Conservation (phyloP, 1,284 basidiomycete genomes). For the Retiboletus flavoniger region DNA sequence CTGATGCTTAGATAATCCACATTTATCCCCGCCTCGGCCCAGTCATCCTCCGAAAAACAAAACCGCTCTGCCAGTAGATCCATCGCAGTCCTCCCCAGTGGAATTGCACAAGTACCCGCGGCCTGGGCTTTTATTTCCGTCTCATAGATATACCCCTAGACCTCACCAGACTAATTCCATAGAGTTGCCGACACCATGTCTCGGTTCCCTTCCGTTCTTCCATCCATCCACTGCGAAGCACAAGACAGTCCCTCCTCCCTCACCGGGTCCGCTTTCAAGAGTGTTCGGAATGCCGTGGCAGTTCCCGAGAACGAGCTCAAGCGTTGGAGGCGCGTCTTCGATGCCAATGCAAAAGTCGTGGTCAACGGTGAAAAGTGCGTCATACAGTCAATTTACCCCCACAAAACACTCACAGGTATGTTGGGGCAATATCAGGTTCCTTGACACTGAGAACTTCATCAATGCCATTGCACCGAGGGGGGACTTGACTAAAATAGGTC, state of each 20-base stretch:
- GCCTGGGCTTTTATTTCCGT: slow-evolving; percentile 20
- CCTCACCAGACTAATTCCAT: slow-evolving; percentile 28
- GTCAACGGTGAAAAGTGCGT: slow-evolving; percentile 76
- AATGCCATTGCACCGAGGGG: slow-evolving; percentile 87
- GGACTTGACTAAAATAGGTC: slow-evolving; percentile 81
- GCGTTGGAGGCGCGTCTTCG: slow-evolving; percentile 85
- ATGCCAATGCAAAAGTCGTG: slow-evolving; percentile 71
- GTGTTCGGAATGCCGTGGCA: slow-evolving; percentile 65
- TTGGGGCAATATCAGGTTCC: slow-evolving; percentile 50
- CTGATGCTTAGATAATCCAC: slow-evolving; percentile 29
- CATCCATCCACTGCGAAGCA: slow-evolving; percentile 55
- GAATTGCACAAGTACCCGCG: slow-evolving; percentile 20
- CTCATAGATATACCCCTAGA: slow-evolving; percentile 34
- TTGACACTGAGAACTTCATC: slow-evolving; percentile 84
- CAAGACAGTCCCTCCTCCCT: slow-evolving; percentile 37
- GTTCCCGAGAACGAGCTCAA: slow-evolving; percentile 80
- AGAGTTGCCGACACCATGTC: slow-evolving; percentile 30
- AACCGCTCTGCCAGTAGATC: slow-evolving; percentile 10
- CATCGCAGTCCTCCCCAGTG: slow-evolving; percentile 12
- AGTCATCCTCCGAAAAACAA: slow-evolving; percentile 6
- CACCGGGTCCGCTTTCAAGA: slow-evolving; percentile 55
- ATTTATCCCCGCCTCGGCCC: slow-evolving; percentile 21
- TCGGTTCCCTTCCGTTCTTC: slow-evolving; percentile 41
- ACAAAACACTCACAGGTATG: slow-evolving; percentile 5
- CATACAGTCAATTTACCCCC: slow-evolving; percentile 23